Evolutionary conservation across 768 basidiomycete genomes (phyloP), one percentile per base, ranked within the genome.

Genomic region (Trametes cubensis): DNA sequence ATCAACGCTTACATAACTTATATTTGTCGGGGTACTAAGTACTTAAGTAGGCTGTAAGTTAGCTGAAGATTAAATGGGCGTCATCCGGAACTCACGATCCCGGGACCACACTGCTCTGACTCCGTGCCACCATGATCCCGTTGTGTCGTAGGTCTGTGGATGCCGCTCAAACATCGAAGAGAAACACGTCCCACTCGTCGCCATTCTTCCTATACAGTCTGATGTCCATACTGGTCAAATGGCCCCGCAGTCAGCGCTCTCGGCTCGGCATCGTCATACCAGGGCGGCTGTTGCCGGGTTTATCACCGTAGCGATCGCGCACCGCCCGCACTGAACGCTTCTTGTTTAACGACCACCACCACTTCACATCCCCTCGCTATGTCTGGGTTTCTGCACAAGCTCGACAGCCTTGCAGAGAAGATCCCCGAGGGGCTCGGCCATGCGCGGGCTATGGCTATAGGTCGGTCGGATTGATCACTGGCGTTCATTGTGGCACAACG

Each of bases 371-470:
- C 34, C 8, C n/a, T n/a, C 56, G 28, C 38, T 26, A 67, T 67
- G 66, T 52, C 63, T 18, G 57, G 34, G n/a, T 56, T 66, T 20
- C 39, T 66, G 40, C 34, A 57, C 34, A 60, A 63, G 23, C 53
- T 60, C 20, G 64, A 58, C 17, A 30, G 26, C 18, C 25, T 60
- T 23, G 63, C 30, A 11, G 62, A 64, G 11, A 64, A 61, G 49
- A 46, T 78, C 23, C 78, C 77, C 30, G 78, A 78, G 25, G 77
- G 77, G 21, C 66, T 77, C 40, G 71, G 72, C 30, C 74, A 76
- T 45, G 64, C 77, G n/a, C 63, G 68, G 0, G 72, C 75, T 52
- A 77, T 77, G 67, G 62, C 77, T 25, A 66, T 75, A 23, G 77
- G 77, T 78, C 34, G 25, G 74, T 53, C 7, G 17, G 17, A 18